Percentiles rank a stretch among this genome's conserved stretches.
Evolutionary conservation across 106 monocot genomes (phyloP).

Genomic region (Cymbidium sinense): DNA sequence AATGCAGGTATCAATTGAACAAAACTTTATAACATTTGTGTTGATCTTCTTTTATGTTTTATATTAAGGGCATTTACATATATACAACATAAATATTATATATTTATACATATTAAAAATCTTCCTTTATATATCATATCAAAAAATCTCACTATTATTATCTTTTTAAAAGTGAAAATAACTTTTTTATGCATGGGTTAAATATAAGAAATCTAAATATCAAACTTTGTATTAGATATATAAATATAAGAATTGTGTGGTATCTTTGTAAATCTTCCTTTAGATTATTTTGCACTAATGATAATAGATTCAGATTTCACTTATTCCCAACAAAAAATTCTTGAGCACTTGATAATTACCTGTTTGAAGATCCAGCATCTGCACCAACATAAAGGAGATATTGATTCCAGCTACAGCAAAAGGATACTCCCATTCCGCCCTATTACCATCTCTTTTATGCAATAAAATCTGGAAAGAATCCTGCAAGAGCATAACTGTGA

Average conservation of each 20-base stretch:
- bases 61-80: no score
- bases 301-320: background rate
- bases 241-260: background rate
- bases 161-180: no score
- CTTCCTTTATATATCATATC: no score
- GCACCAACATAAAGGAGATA: slow-evolving; percentile 57
- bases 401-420: slow-evolving; percentile 75
- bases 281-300: background rate
- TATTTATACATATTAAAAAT: no score
- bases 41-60: no score
- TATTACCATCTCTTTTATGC: slow-evolving; percentile 48
- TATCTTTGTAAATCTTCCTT: background rate
- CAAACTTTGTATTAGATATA: no score
- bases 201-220: background rate
- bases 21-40: no score
- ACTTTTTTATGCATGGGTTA: no score
- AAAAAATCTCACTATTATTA: no score
- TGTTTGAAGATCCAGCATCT: slow-evolving; percentile 67
- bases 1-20: no score
- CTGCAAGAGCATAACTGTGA: slow-evolving; percentile 17
- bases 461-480: slow-evolving; percentile 55
- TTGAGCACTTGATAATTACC: slow-evolving; percentile 16
- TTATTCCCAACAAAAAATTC: background rate
- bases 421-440: slow-evolving; percentile 80
- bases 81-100: no score